Base-by-base conservation (phyloP, 2,329 filamentous ascomycete species). In the Cladophialophora yegresii region DNA sequence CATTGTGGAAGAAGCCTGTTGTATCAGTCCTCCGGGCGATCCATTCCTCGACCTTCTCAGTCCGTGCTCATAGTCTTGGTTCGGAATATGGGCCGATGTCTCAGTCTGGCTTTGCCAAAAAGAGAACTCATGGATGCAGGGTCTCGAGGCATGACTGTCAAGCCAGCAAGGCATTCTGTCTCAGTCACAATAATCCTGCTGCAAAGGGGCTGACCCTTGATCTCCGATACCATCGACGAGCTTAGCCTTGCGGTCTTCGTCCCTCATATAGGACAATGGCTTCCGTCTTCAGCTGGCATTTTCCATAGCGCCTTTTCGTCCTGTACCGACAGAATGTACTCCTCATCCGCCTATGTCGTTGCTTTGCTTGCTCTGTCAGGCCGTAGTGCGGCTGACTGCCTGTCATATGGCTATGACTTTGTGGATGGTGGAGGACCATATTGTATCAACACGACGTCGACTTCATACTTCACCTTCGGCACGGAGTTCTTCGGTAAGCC, bases 361-460 rank as follows among this genome's bases (percentile, higher is more conserved):
- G 23, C 55, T 40, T 12, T 69, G 16, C 55, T 66, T n/a, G 23
- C 40, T n/a, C 12, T 67, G 22, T 55, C 61, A n/a, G 50, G 55
- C n/a, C 30, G 36, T 43, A 40, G 58, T 47, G 45, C 53, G 13
- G 65, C 67, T 13, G 66, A 64, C 28, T 71, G 68, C 54, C 40
- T 62, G 33, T 71, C 69, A 5, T 71, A 58, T 58, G 69, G 69
- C 23, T 63, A 61, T 33, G 69, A 70, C 47, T 70, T 64, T 43
- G 62, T 70, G 7, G 61, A 71, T 59, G 66, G 62, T 7, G 66
- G 66, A 40, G 69, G 68, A 20, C 67, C 68, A 8, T 71, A 71
- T 54, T 71, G 68, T 30, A 63, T 71, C 50, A 67, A 71, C 53
- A 69, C 69, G 22, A 65, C 63, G 20, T 67, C 64, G 20, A 61